Base-by-base conservation (phyloP, 2,329 filamentous ascomycete species). In the Fusarium sp. region DNA sequence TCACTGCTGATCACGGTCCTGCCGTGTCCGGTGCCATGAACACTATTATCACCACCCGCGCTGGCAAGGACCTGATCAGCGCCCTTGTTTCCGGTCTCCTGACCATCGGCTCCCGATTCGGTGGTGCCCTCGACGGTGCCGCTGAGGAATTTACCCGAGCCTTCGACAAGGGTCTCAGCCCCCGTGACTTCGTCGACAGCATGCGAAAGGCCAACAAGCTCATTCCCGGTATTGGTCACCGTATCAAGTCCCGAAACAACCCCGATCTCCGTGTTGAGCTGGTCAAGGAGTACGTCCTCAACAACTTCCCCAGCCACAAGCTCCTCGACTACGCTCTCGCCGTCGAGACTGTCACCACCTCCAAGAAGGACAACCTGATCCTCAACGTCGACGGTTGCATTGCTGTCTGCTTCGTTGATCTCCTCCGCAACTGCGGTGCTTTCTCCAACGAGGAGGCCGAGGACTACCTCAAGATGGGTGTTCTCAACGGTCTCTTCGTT, bases 191-290 rank as follows among this genome's bases (percentile, higher is more conserved):
- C 77, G 96, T 99, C 73, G 96, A 99, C 86, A 93, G 87, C 76
- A 98, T 98, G 95, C 91, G 96, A 84, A 99, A 98, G 88, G 94
- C 96, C 85, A 99, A 99, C 91, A 99, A 98, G 90, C 94, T 99
- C 76, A 98, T 99, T 76, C 96, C 96, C 71, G 96, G 96, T 88
- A 99, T 99, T 77, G 96, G 96, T 76, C 96, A 99, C 90, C 94
- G 95, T 84, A 93, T 99, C 88, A 99, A 99, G 90, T 99, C 96
- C 74, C 92, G 96, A 78, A 98, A 98, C 90, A 99, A 99, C 91
- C 96, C 96, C 69, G 96, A 99, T 90, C 91, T 99, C 76, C 96
- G 96, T 88, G 96, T 99, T 76, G 95, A 98, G 87, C 92, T 99
- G 63, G 96, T 99, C 80, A 99, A 98, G 89, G 95, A 99, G 85